Evolutionary conservation across 768 basidiomycete species (phyloP).

Genomic region (Hygrocybe punicea): DNA sequence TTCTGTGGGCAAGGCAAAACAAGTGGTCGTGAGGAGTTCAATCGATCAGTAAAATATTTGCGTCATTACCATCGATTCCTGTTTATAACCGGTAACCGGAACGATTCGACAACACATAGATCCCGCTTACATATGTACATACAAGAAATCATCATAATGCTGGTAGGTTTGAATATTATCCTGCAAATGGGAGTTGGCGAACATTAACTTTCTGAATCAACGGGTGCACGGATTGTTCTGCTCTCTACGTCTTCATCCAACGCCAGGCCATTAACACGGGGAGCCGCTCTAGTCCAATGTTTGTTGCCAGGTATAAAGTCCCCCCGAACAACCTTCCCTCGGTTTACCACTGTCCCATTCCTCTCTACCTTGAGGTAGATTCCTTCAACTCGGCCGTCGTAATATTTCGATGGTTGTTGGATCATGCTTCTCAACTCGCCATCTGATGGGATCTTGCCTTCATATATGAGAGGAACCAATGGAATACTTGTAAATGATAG

Average conservation of each 20-base stretch:
- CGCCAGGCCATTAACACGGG: conserved; percentile 37
- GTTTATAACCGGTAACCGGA: no score
- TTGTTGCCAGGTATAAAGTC: conserved; percentile 65
- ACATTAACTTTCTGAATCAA: no score
- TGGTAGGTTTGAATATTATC: no score
- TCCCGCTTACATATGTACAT: no score
- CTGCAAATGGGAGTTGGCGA: no score
- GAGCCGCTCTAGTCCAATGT: conserved; percentile 50
- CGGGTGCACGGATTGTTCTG: no score
- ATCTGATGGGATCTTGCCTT: conserved; percentile 42
- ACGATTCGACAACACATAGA: no score
- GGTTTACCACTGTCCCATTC: conserved; percentile 35
- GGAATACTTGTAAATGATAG: conserved; percentile 40
- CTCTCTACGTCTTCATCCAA: not conserved
- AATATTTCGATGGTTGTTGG: conserved; percentile 41
- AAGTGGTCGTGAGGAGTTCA: no score
- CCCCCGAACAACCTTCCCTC: conserved; percentile 56
- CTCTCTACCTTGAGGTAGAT: conserved; percentile 56
- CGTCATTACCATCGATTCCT: no score
- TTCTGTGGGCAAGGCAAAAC: no score
- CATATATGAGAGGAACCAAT: conserved; percentile 43
- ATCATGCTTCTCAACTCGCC: conserved; percentile 45
- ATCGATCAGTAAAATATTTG: no score
- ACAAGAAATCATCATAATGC: no score
- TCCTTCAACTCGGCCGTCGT: conserved; percentile 51